phyloP scores from a whole-genome alignment of 2,329 filamentous ascomycete species.

The Rutstroemia sp. region DNA sequence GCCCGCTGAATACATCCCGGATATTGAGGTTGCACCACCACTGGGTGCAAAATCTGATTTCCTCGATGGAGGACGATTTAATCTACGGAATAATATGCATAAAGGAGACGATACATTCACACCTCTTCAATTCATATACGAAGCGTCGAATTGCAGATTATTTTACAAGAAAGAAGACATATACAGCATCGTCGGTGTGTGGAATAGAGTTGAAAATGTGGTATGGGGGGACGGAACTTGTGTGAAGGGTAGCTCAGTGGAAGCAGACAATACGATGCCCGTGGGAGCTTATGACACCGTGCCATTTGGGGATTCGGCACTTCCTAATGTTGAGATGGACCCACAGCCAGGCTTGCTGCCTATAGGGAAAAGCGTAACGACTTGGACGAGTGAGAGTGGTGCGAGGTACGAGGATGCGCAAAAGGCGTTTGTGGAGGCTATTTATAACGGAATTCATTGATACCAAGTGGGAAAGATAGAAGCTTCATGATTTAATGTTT shows the following conservation, averaged over 20 bases:
- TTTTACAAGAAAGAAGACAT: slow-evolving; percentile 45
- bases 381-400: slow-evolving; percentile 5
- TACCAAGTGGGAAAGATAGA: too few relatives aligned
- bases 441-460: not conserved
- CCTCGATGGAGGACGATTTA: slow-evolving; percentile 10
- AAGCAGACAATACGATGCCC: not conserved
- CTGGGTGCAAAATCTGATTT: not conserved
- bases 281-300: not conserved
- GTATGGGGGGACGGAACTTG: slow-evolving; percentile 35
- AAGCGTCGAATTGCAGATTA: slow-evolving; percentile 52
- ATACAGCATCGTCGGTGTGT: slow-evolving; percentile 36
- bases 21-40: not conserved
- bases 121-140: slow-evolving; percentile 53
- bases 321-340: not conserved
- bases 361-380: not conserved
- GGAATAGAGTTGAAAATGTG: slow-evolving; percentile 37
- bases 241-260: slow-evolving; percentile 18
- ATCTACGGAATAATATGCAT: slow-evolving; percentile 27
- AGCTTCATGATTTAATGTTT: too few relatives aligned
- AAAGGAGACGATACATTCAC: slow-evolving; percentile 23
- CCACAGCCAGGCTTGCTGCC: slow-evolving; percentile 1
- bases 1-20: slow-evolving; percentile 33
- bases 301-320: not conserved
- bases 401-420: not conserved
- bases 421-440: slow-evolving; percentile 3